A percentile compares a stretch with the other conserved stretches of the same genome.
Conservation (phyloP, 768 basidiomycete genomes). For the Collybia nuda region DNA sequence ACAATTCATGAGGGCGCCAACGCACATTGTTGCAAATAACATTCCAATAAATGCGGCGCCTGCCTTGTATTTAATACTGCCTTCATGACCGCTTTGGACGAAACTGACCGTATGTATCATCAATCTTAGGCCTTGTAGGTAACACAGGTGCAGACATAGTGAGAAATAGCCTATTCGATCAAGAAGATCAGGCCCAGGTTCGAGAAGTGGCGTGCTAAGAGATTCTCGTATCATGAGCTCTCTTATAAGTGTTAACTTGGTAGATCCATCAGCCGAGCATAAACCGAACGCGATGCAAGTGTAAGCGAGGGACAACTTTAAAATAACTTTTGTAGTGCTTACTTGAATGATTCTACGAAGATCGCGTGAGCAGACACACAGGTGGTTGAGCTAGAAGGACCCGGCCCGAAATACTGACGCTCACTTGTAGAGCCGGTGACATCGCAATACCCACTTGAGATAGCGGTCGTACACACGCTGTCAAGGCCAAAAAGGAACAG, state of each 20-base stretch:
- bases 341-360: too few species aligned
- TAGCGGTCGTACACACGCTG: slow-evolving; percentile 33
- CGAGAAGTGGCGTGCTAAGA: too few species aligned
- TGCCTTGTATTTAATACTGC: slow-evolving; percentile 13
- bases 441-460: slow-evolving; percentile 31
- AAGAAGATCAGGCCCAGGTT: too few species aligned
- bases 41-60: slow-evolving; percentile 26
- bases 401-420: slow-evolving; percentile 27
- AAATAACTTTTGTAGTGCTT: too few species aligned
- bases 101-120: slow-evolving; percentile 20
- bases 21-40: slow-evolving; percentile 31
- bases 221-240: too few species aligned
- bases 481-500: slow-evolving; percentile 29
- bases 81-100: neutral
- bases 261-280: too few species aligned
- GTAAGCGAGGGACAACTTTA: too few species aligned
- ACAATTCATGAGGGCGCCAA: neutral
- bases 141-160: slow-evolving; percentile 1
- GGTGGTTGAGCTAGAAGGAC: slow-evolving; percentile 17
- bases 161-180: neutral
- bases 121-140: slow-evolving; percentile 7
- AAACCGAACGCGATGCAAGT: too few species aligned
- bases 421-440: slow-evolving; percentile 36
- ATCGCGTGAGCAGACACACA: too few species aligned
- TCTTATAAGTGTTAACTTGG: too few species aligned